These are phyloP conservation scores for Cornus controversa DNA, from an alignment of 148 eudicot genomes.

Conservation along the genomic window DNA sequence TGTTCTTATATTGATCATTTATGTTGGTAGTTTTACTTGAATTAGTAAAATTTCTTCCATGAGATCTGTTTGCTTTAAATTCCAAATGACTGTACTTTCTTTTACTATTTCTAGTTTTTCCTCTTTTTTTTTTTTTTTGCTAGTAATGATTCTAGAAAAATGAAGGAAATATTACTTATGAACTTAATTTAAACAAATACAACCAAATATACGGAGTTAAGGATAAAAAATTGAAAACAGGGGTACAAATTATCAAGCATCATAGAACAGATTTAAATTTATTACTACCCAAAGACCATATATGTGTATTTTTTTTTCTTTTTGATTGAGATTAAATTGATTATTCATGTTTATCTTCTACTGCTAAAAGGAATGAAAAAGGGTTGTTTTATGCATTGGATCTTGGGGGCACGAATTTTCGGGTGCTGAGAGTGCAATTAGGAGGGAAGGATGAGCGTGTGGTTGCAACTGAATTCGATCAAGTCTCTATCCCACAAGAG, in stretches of 20 bases:
- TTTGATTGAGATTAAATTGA: neutral
- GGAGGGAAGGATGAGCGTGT: conserved; percentile 67
- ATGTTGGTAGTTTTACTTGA: neutral
- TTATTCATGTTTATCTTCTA: neutral
- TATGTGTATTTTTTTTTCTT: neutral
- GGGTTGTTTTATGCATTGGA: conserved; percentile 82
- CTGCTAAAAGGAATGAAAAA: conserved; percentile 56
- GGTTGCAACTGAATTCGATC: conserved; percentile 56
- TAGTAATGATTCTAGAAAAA: neutral
- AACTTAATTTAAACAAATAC: neutral
- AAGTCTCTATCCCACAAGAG: conserved; percentile 68
- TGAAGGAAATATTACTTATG: neutral
- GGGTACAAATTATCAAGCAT: neutral
- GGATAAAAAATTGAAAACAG: neutral
- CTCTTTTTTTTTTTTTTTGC: neutral
- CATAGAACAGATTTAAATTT: neutral
- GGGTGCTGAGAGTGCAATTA: conserved; percentile 69
- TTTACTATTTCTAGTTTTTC: neutral
- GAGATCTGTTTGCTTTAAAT: neutral
- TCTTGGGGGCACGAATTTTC: conserved; percentile 84
- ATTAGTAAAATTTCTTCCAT: too few relatives aligned
- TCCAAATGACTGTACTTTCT: neutral
- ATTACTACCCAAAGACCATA: neutral
- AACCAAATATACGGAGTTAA: neutral
- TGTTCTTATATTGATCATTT: neutral